Evolutionary conservation across 805 yeast genomes (phyloP).

Genomic region (Teunomyces panamensis): DNA sequence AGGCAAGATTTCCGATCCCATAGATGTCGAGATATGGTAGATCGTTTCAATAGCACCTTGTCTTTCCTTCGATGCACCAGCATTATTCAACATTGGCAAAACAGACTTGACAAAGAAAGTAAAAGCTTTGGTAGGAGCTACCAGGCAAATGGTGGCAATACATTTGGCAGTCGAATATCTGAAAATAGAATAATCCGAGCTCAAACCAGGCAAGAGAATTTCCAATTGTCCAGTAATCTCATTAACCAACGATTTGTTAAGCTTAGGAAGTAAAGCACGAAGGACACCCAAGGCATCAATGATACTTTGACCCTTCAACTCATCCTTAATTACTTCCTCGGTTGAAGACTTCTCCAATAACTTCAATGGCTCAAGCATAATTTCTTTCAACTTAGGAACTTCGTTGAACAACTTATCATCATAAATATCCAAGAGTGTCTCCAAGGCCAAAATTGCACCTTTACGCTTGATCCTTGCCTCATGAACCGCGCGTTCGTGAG

Average conservation of each 20-base stretch:
- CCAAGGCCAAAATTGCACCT: conserved; percentile 77
- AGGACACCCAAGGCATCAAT: conserved; percentile 85
- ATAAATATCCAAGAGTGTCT: conserved; percentile 52
- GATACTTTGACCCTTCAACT: conserved; percentile 65
- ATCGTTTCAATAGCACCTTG: conserved; percentile 94
- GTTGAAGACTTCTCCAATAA: conserved; percentile 27
- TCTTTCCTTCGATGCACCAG: conserved; percentile 64
- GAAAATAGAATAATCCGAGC: conserved; percentile 74
- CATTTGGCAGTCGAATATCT: conserved; percentile 90
- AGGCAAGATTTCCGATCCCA: conserved; percentile 89
- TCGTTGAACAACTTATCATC: conserved; percentile 52
- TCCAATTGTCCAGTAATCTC: conserved; percentile 46
- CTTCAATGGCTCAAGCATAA: conserved; percentile 65
- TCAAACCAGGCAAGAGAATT: conserved; percentile 52
- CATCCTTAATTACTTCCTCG: conserved; percentile 33
- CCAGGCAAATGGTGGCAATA: conserved; percentile 72
- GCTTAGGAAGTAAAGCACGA: conserved; percentile 65
- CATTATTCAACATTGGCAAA: conserved; percentile 77
- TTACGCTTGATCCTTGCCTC: conserved; percentile 78
- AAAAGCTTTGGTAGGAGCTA: conserved; percentile 67
- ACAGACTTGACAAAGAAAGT: conserved; percentile 74
- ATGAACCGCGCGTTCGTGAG: conserved; percentile 59
- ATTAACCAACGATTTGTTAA: conserved; percentile 47
- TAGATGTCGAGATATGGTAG: conserved; percentile 75
- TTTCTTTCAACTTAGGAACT: conserved; percentile 62